Evolutionary conservation across 345 rosid genomes (phyloP), one percentile per base, ranked within the genome.

Genomic region (Linum lewisii): DNA sequence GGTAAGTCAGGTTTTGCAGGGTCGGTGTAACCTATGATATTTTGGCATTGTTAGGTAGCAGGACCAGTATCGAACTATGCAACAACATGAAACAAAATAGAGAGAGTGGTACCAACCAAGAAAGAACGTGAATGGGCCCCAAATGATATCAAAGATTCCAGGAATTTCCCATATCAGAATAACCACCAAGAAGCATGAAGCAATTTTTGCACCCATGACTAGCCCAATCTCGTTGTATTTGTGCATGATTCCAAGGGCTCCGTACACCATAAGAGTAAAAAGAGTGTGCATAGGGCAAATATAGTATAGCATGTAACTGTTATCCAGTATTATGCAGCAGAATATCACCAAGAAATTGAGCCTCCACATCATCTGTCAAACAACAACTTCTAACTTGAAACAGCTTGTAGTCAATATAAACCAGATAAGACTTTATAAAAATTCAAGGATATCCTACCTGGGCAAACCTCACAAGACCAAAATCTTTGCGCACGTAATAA

Each of bases 261-360:
- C 95, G 45, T 93, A 93, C 65, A 93, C 99, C 99, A 93, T 87
- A 24, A 93, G 94, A 75, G 99, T 93, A 78, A 93, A 93, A 66
- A 93, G 81, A 59, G 99, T 93, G 73, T 93, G 99, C 99, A 93
- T 93, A 24, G 99, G 99, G 73, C 99, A 93, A 57, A 93, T 93
- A 75, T 93, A 93, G 71, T 93, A 93, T 37, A 93, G 82, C 85
- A 74, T 81, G 72, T 93, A 93, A 77, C 84, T 87, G 71, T 93
- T 93, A 76, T 85, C 78, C 70, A 89, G 97, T 54, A 93, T 75
- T 21, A 89, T 57, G 64, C 99, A 89, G 74, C 90, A 83, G 76
- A 89, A 80, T 59, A 89, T 45, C 58, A 93, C 99, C 82, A 93
- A 61, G 76, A 93, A 93, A 77, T 93, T 93, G 67, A 93, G 88